These are phyloP conservation scores for Tricholoma sp. DNA, from an alignment of 768 basidiomycete genomes.

Conservation along the genomic window DNA sequence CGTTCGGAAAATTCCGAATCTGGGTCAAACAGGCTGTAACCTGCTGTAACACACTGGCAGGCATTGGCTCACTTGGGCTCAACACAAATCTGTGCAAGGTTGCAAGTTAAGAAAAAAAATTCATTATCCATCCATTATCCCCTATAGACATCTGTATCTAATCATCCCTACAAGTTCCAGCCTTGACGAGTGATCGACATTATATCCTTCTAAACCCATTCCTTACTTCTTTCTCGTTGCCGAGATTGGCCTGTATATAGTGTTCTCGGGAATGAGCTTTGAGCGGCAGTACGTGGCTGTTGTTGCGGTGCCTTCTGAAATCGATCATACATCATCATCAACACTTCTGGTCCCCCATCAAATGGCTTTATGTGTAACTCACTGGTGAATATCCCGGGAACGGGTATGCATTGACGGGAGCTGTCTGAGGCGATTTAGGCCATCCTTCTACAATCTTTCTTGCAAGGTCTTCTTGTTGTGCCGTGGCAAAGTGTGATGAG, in stretches of 20 bases:
- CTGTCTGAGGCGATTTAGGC: slow-evolving; percentile 12
- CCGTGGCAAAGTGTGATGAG: slow-evolving; percentile 7
- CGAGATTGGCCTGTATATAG: slow-evolving; percentile 17
- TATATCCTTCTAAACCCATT: background rate
- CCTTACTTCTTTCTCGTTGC: slow-evolving; percentile 9
- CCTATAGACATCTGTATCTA: no score
- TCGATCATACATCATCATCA: slow-evolving; percentile 1
- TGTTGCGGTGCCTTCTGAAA: slow-evolving; percentile 8
- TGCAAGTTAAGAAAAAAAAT: background rate
- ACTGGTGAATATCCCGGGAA: slow-evolving; percentile 19
- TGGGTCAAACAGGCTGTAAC: background rate
- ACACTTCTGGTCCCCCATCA: background rate
- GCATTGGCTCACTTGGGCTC: no score
- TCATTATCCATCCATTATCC: background rate
- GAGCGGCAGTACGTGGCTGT: slow-evolving; percentile 17
- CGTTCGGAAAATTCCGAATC: slow-evolving; percentile 21
- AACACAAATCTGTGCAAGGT: no score
- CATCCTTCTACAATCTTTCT: slow-evolving; percentile 1
- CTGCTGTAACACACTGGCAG: no score
- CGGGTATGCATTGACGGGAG: slow-evolving; percentile 13
- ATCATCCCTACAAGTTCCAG: slow-evolving; percentile 1
- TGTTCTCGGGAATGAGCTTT: slow-evolving; percentile 14
- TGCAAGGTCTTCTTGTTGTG: slow-evolving; percentile 9
- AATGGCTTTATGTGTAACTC: slow-evolving; percentile 6
- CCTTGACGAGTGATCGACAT: background rate